Conservation (phyloP, 495 filamentous ascomycete genomes). For the Baudoinia panamericana region DNA sequence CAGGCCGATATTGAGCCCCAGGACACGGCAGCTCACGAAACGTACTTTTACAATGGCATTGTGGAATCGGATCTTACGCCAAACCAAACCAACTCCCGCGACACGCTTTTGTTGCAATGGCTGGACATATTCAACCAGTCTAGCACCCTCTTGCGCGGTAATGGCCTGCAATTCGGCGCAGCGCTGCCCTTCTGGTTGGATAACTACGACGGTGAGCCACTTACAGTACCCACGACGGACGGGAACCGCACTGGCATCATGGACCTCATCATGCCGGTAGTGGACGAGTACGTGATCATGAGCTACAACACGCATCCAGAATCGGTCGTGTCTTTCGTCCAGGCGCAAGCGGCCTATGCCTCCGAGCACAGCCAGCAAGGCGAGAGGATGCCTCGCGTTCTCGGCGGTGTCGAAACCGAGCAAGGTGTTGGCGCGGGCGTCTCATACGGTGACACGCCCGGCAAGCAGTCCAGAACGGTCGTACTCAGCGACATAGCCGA, state of each 20-base stretch:
- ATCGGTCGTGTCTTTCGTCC: not conserved
- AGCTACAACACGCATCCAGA: slow-evolving; percentile 6
- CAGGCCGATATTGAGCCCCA: slow-evolving; percentile 5
- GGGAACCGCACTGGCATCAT: not conserved
- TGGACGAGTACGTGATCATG: slow-evolving; percentile 8
- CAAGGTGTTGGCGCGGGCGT: not conserved
- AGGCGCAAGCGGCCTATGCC: slow-evolving; percentile 1
- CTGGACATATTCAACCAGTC: not conserved
- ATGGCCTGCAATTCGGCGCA: slow-evolving; percentile 2
- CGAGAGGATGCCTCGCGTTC: not conserved
- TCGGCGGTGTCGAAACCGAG: not conserved
- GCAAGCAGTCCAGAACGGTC: not conserved
- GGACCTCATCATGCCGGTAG: slow-evolving; percentile 3
- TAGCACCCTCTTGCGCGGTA: not conserved
- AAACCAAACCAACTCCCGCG: not conserved
- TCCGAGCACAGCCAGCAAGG: not conserved
- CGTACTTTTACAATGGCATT: slow-evolving; percentile 3
- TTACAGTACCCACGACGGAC: not conserved
- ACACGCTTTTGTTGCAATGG: not conserved
- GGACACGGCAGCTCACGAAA: not conserved
- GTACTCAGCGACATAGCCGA: not conserved
- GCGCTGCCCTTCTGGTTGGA: slow-evolving; percentile 5
- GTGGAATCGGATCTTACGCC: not conserved
- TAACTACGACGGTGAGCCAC: slow-evolving; percentile 1
- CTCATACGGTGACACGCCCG: not conserved